Base-by-base conservation (phyloP, 164 flowering plant species). In the Akebia trifoliata region DNA sequence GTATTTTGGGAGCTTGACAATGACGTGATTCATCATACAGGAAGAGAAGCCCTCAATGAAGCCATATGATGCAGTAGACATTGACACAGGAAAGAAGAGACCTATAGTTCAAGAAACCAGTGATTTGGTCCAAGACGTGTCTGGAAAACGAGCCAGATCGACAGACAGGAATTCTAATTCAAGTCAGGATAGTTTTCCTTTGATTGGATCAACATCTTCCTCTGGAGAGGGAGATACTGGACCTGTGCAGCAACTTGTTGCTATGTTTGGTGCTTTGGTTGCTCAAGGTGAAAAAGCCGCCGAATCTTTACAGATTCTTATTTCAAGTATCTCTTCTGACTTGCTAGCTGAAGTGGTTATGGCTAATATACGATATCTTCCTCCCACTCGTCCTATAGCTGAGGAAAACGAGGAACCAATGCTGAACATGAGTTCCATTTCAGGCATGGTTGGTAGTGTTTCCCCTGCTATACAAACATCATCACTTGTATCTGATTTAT, bases 211-310 rank as follows among this genome's bases (percentile, higher is more conserved):
- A 10, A 17, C 63, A 44, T 43, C 69, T 60, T 64, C 73, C 18
- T 60, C 49, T 48, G 73, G 45, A 28, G 79, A 77, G 51, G 74
- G 31, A 50, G 86, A 74, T 53, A 59, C 46, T 65, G 99, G 85
- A 31, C 90, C 90, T 56, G 97, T 82, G 32, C 96, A 83, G 72
- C 99, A 90, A 73, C 96, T 94, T 66, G 85, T 88, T 62, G 81
- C 89, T 17, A 82, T 90, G 95, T 90, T 94, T 78, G 87, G 91
- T 60, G 89, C 89, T 34, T 78, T 94, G 76, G 95, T 90, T 65
- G 95, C 96, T 60, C 95, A 94, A 78, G 99, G 99, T 58, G 99
- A 94, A 72, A 86, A 77, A 55, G 95, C 96, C 62, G 76, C 60
- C 61, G 84, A 68, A 43, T 76, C 84, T 31, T 69, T 94, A 54